Percentiles rank a stretch among this genome's conserved stretches.
Evolutionary conservation across 768 basidiomycete genomes (phyloP).

Genomic region (Clitopilus passeckerianus): DNA sequence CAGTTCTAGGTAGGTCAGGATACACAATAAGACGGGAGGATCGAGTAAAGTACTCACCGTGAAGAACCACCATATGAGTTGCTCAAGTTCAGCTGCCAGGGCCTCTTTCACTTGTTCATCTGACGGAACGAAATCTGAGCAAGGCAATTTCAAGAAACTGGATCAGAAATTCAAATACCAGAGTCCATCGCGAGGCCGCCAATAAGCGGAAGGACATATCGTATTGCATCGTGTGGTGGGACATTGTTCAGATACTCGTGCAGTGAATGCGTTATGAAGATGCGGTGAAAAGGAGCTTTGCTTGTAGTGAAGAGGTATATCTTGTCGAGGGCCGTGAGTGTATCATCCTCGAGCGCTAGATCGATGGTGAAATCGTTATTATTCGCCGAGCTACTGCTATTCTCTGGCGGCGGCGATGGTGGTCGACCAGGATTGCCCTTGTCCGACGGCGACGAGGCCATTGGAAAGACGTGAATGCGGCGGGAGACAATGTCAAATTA

Average conservation of each 20-base stretch:
- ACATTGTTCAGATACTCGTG: slow-evolving; percentile 75
- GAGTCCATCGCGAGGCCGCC: slow-evolving; percentile 81
- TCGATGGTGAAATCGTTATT: slow-evolving; percentile 30
- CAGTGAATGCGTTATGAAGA: slow-evolving; percentile 82
- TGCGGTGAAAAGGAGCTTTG: slow-evolving; percentile 53
- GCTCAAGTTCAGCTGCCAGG: slow-evolving; percentile 72
- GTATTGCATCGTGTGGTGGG: slow-evolving; percentile 81
- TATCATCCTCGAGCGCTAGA: slow-evolving; percentile 65
- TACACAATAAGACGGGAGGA: slow-evolving; percentile 3
- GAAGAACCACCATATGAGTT: slow-evolving; percentile 93
- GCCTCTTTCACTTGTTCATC: slow-evolving; percentile 89
- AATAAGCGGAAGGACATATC: slow-evolving; percentile 91
- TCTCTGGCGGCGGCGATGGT: slow-evolving; percentile 23
- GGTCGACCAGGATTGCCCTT: slow-evolving; percentile 40
- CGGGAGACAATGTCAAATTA: not conserved
- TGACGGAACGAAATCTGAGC: slow-evolving; percentile 20
- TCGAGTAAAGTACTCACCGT: slow-evolving; percentile 33
- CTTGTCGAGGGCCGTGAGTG: slow-evolving; percentile 79
- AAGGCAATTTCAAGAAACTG: slow-evolving; percentile 5
- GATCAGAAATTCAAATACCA: slow-evolving; percentile 36
- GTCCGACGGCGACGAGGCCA: slow-evolving; percentile 23
- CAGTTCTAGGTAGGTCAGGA: slow-evolving; percentile 45
- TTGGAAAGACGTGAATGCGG: slow-evolving; percentile 13
- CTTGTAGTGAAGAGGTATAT: slow-evolving; percentile 89
- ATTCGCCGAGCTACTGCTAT: not conserved